phyloP scores from a whole-genome alignment of 257 asterid genomes.

The Scutellaria baicalensis region DNA sequence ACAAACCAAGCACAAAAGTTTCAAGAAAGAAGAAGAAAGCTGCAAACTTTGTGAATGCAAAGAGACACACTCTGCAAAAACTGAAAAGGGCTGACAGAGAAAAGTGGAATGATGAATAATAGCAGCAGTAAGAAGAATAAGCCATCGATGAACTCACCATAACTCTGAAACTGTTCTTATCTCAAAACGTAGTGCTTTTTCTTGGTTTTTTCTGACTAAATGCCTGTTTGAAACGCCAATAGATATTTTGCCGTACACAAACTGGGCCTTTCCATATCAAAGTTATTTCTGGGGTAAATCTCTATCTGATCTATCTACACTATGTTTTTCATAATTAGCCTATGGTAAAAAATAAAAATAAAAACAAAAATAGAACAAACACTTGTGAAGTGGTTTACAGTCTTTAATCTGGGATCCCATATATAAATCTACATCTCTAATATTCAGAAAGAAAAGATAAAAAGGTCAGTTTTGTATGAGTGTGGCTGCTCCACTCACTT shows the following conservation, averaged over 20 bases:
- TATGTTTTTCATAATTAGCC: too few relatives aligned
- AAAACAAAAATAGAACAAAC: too few relatives aligned
- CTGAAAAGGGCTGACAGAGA: conserved; percentile 5
- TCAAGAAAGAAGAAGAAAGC: conserved; percentile 13
- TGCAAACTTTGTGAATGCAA: conserved; percentile 16
- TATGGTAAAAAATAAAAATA: too few relatives aligned
- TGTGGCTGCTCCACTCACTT: neutral
- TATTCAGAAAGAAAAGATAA: neutral
- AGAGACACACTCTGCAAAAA: neutral
- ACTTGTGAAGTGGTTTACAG: too few relatives aligned
- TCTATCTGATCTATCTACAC: neutral
- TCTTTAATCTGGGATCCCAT: neutral
- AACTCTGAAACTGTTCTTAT: conserved; percentile 23
- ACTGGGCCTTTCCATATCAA: neutral
- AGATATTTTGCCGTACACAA: conserved; percentile 19
- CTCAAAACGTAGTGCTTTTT: conserved; percentile 18
- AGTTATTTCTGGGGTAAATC: neutral
- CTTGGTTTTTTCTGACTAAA: conserved; percentile 9
- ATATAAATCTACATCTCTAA: neutral
- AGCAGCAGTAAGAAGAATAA: neutral
- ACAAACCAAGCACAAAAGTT: conserved; percentile 17
- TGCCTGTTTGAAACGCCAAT: conserved; percentile 2
- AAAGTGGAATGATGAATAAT: neutral
- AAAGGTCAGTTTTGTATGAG: neutral
- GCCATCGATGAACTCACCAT: conserved; percentile 35